These are phyloP conservation scores for Filobasidium wieringae DNA, from an alignment of 768 basidiomycete genomes.

Conservation along the genomic window DNA sequence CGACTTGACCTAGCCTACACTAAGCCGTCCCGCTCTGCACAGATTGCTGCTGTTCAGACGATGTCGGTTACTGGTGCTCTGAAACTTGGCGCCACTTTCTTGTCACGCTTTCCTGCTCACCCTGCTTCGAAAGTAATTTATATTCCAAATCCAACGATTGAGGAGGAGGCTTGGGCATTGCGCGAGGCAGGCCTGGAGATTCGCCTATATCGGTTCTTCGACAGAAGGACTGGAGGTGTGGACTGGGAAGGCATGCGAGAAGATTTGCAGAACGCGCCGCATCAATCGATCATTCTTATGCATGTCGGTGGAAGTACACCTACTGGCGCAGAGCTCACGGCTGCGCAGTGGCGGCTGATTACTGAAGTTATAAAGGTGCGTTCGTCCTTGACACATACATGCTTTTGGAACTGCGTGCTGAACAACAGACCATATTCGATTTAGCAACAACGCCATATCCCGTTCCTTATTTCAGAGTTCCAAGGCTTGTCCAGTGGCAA, in stretches of 20 bases:
- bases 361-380: slow-evolving; percentile 33
- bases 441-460: slow-evolving; percentile 39
- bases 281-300: slow-evolving; percentile 63
- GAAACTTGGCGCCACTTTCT: slow-evolving; percentile 29
- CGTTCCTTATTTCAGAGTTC: slow-evolving; percentile 29
- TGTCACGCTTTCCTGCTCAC: slow-evolving; percentile 23
- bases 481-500: slow-evolving; percentile 35
- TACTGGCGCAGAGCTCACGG: slow-evolving; percentile 43
- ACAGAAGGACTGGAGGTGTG: slow-evolving; percentile 26
- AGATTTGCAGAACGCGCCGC: slow-evolving; percentile 41
- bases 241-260: slow-evolving; percentile 35
- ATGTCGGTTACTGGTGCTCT: slow-evolving; percentile 29
- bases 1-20: slow-evolving; percentile 26
- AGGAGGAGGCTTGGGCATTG: slow-evolving; percentile 27
- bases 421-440: not conserved
- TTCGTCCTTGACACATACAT: not conserved
- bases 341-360: slow-evolving; percentile 31
- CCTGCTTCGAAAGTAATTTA: slow-evolving; percentile 20
- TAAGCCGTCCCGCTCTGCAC: not conserved
- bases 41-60: slow-evolving; percentile 33
- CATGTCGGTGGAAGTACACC: slow-evolving; percentile 33
- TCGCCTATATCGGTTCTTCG: slow-evolving; percentile 24
- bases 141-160: slow-evolving; percentile 29
- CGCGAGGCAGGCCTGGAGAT: slow-evolving; percentile 34
- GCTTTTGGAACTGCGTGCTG: not conserved